Conservation (phyloP, 2,329 filamentous ascomycete species). For the Xylariales sp. region DNA sequence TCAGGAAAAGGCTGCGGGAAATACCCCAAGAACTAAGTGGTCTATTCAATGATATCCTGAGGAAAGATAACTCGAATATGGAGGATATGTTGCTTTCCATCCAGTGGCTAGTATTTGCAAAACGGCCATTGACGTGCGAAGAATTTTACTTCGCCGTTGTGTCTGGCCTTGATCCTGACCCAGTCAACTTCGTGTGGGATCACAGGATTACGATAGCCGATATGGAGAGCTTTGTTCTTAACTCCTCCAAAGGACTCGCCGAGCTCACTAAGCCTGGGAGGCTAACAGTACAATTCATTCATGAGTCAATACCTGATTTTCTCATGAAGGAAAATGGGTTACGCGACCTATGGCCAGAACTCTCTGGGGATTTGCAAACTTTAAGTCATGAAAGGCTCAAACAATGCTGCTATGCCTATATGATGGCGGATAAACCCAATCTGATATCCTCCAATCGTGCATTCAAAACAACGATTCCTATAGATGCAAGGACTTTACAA, state of each 20-base stretch:
- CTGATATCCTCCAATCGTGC: background rate
- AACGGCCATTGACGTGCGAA: constrained; percentile 31
- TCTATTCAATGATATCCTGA: constrained; percentile 36
- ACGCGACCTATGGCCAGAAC: constrained; percentile 22
- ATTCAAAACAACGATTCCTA: background rate
- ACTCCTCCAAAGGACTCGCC: constrained; percentile 45
- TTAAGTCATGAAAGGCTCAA: constrained; percentile 39
- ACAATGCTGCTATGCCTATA: constrained; percentile 18
- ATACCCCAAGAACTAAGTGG: constrained; percentile 31
- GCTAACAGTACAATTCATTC: constrained; percentile 45
- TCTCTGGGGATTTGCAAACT: constrained; percentile 23
- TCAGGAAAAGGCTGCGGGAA: constrained; percentile 29
- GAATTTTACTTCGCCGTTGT: constrained; percentile 42
- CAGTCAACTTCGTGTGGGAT: constrained; percentile 12
- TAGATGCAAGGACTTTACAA: background rate
- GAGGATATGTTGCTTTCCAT: constrained; percentile 29
- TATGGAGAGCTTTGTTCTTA: constrained; percentile 29
- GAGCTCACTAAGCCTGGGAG: constrained; percentile 31
- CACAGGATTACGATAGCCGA: constrained; percentile 10
- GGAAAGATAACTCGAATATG: constrained; percentile 26
- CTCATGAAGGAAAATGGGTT: constrained; percentile 33
- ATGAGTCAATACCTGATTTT: constrained; percentile 46
- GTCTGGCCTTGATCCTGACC: constrained; percentile 15
- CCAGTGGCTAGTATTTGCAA: constrained; percentile 49
- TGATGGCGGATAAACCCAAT: background rate